phyloP scores from a whole-genome alignment of 352 stramenopile genomes.

The Pythium coloratum region DNA sequence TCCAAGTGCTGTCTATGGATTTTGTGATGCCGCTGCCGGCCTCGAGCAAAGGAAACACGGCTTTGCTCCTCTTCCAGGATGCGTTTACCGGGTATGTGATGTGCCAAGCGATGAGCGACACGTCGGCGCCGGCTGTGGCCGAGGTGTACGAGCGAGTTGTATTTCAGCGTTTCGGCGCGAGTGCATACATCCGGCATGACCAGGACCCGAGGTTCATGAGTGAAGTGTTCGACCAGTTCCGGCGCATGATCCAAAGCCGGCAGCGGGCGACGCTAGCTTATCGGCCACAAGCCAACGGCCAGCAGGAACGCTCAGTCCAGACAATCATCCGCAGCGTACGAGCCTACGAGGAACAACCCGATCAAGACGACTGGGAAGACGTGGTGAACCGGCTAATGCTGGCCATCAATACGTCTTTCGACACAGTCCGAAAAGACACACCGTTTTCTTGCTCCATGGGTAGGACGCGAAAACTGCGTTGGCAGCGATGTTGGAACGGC shows the following conservation, averaged over 20 bases:
- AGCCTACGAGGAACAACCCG: slow-evolving; percentile 4
- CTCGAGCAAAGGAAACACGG: slow-evolving; percentile 19
- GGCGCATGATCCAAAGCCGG: slow-evolving; percentile 12
- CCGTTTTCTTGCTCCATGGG: slow-evolving; percentile 26
- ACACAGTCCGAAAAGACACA: slow-evolving; percentile 9
- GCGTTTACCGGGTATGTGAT: slow-evolving; percentile 26
- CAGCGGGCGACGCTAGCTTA: slow-evolving; percentile 12
- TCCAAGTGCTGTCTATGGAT: slow-evolving; percentile 30
- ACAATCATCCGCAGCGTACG: slow-evolving; percentile 11
- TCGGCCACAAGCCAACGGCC: slow-evolving; percentile 16
- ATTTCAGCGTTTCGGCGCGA: slow-evolving; percentile 26
- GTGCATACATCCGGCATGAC: slow-evolving; percentile 20
- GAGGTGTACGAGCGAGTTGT: slow-evolving; percentile 21
- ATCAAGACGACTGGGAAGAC: slow-evolving; percentile 25
- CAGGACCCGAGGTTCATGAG: slow-evolving; percentile 25
- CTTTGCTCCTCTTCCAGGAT: slow-evolving; percentile 21
- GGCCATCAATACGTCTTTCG: slow-evolving; percentile 18
- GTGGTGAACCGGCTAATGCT: slow-evolving; percentile 24
- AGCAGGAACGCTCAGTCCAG: slow-evolving; percentile 23
- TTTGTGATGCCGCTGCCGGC: slow-evolving; percentile 21
- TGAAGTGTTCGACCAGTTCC: slow-evolving; percentile 25
- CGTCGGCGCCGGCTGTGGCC: slow-evolving; percentile 16
- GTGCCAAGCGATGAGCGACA: slow-evolving; percentile 20
- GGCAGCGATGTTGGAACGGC: slow-evolving; percentile 9
- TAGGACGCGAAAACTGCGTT: slow-evolving; percentile 23